Evolutionary conservation across 2,329 filamentous ascomycete species (phyloP).

Genomic region (Pezicula carpinea): DNA sequence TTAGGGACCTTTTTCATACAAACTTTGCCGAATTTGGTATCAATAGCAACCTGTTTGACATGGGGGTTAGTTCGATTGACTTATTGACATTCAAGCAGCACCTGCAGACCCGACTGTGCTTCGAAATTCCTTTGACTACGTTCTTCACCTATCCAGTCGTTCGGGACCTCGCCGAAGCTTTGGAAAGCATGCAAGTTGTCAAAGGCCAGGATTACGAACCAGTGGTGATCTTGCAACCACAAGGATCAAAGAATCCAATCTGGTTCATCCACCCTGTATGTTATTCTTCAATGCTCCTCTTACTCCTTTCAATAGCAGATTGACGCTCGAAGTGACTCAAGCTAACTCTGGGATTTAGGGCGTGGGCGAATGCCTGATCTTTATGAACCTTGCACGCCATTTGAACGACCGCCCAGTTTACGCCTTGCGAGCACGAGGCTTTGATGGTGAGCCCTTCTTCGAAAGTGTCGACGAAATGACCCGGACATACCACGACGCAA

Average conservation of each 20-base stretch:
- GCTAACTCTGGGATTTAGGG: conserved; percentile 15
- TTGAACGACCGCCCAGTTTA: conserved; percentile 41
- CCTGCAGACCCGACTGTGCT: conserved; percentile 10
- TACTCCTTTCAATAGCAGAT: no score
- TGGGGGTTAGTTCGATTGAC: conserved; percentile 25
- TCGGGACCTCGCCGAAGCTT: conserved; percentile 21
- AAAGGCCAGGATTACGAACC: conserved; percentile 27
- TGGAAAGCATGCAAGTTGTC: conserved; percentile 22
- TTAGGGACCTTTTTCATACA: conserved; percentile 14
- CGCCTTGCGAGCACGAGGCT: conserved; percentile 37
- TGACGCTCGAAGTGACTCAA: no score
- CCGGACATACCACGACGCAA: conserved; percentile 33
- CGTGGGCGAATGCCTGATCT: conserved; percentile 38
- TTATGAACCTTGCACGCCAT: conserved; percentile 34
- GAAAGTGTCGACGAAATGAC: conserved; percentile 34
- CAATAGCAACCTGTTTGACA: conserved; percentile 25
- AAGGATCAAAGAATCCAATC: conserved; percentile 32
- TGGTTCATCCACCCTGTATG: conserved; percentile 34
- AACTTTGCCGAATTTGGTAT: conserved; percentile 11
- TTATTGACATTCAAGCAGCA: conserved; percentile 13
- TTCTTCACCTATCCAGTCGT: conserved; percentile 32
- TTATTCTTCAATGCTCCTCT: no score
- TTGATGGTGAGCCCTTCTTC: conserved; percentile 34
- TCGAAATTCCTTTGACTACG: conserved; percentile 33
- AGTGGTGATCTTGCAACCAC: conserved; percentile 29